phyloP scores from a whole-genome alignment of 2,329 filamentous ascomycete genomes.

The Claviceps sorghi region DNA sequence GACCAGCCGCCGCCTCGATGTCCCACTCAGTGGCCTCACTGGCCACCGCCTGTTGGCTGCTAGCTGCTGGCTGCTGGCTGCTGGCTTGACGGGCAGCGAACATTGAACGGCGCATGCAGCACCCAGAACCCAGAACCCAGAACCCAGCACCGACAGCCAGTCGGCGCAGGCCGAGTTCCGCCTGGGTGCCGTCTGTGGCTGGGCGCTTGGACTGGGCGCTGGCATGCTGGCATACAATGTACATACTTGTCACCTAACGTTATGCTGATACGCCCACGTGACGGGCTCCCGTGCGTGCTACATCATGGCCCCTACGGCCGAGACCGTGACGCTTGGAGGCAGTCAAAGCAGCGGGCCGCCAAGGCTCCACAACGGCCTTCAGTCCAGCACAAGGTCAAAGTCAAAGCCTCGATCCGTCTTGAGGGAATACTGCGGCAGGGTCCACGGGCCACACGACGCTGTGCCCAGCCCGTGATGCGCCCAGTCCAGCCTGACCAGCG shows the following conservation, averaged over 20 bases:
- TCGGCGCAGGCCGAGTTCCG: neutral
- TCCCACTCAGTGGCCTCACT: too few relatives aligned
- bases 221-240: too few relatives aligned
- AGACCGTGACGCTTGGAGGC: too few relatives aligned
- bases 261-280: too few relatives aligned
- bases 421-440: constrained; percentile 32
- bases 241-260: too few relatives aligned
- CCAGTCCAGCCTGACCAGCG: constrained; percentile 44
- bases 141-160: neutral
- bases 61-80: neutral
- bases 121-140: neutral
- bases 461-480: constrained; percentile 48
- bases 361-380: neutral
- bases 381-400: constrained; percentile 30
- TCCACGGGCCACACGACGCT: constrained; percentile 46
- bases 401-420: constrained; percentile 26
- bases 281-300: neutral
- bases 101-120: neutral
- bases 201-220: neutral
- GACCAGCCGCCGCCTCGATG: too few relatives aligned
- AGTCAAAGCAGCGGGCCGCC: too few relatives aligned
- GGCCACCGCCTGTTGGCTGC: neutral
- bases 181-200: neutral
- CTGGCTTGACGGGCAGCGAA: too few relatives aligned
- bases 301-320: too few relatives aligned